A percentile compares a stretch with the other conserved stretches of the same genome.
Conservation (phyloP, 2,329 filamentous ascomycete genomes). For the Aspergillus sp. region DNA sequence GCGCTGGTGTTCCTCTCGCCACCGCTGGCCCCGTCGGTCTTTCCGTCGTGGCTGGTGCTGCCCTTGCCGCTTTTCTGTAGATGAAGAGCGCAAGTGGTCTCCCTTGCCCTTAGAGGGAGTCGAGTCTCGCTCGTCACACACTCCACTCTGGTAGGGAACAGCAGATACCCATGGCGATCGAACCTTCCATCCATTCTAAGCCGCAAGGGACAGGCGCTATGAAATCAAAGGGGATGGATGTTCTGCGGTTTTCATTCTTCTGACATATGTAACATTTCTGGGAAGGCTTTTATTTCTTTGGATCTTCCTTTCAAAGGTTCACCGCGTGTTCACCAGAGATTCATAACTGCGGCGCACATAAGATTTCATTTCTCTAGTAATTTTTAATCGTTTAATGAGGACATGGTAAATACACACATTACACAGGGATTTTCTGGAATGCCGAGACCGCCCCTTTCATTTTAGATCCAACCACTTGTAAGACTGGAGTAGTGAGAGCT, state of each 20-base stretch:
- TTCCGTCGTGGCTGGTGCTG: constrained; percentile 44
- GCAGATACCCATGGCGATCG: constrained; percentile 5
- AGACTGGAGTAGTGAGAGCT: neutral
- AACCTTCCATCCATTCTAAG: neutral
- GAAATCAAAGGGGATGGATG: constrained; percentile 19
- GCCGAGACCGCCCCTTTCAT: neutral
- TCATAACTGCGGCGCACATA: constrained; percentile 21
- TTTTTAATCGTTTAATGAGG: constrained; percentile 18
- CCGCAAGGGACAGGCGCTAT: constrained; percentile 1
- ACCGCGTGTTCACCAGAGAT: constrained; percentile 19
- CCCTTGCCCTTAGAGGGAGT: neutral
- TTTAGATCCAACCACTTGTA: neutral
- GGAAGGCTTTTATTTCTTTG: constrained; percentile 10
- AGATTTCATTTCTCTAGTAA: constrained; percentile 13
- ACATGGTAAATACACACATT: constrained; percentile 17
- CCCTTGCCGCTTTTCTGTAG: constrained; percentile 48
- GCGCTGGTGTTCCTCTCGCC: constrained; percentile 37
- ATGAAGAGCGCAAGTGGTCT: neutral
- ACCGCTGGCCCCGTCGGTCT: constrained; percentile 42
- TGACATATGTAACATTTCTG: constrained; percentile 20
- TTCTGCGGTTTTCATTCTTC: constrained; percentile 10
- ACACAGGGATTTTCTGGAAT: neutral
- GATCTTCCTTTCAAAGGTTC: constrained; percentile 12
- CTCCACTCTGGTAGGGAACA: neutral
- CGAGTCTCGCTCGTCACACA: neutral